These are phyloP conservation scores for Chlamydomonas applanata DNA, from an alignment of 139 green algal species.

Conservation along the genomic window DNA sequence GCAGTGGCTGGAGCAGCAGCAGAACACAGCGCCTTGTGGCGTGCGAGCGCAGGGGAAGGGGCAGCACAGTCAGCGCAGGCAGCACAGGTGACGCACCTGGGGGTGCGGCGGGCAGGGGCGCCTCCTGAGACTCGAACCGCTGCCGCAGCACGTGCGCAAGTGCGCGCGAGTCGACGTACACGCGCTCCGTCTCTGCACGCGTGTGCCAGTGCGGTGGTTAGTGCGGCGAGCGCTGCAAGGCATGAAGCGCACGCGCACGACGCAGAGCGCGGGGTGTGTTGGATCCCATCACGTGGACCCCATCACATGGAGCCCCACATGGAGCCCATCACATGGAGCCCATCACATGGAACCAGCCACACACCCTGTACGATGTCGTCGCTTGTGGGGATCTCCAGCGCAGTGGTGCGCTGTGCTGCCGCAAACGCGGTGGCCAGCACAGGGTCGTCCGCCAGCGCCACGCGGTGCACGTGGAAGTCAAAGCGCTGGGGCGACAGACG, in stretches of 20 bases:
- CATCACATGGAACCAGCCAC: neutral
- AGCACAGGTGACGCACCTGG: neutral
- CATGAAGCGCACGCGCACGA: neutral
- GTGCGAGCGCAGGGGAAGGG: too few relatives aligned
- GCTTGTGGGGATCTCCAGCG: conserved; percentile 13
- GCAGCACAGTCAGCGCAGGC: too few relatives aligned
- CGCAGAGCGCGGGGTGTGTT: too few relatives aligned
- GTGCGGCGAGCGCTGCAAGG: too few relatives aligned
- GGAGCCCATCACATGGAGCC: too few relatives aligned
- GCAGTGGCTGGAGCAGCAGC: too few relatives aligned
- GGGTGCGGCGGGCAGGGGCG: neutral
- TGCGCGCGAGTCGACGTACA: conserved; percentile 40
- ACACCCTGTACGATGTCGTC: conserved; percentile 22
- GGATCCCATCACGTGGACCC: too few relatives aligned
- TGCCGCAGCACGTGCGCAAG: conserved; percentile 30
- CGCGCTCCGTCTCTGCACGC: conserved; percentile 45
- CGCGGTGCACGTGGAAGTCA: conserved; percentile 16
- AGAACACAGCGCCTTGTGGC: too few relatives aligned
- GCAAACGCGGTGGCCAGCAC: conserved; percentile 36
- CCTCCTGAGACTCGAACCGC: conserved; percentile 22
- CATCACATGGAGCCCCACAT: too few relatives aligned
- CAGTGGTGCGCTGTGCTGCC: conserved; percentile 17
- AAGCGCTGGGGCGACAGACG: conserved; percentile 27
- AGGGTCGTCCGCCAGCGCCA: conserved; percentile 43
- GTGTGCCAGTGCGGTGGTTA: too few relatives aligned